A percentile compares a stretch with the other conserved stretches of the same genome.
phyloP scores from a whole-genome alignment of 805 yeast genomes.

The Suhomyces emberorum region DNA sequence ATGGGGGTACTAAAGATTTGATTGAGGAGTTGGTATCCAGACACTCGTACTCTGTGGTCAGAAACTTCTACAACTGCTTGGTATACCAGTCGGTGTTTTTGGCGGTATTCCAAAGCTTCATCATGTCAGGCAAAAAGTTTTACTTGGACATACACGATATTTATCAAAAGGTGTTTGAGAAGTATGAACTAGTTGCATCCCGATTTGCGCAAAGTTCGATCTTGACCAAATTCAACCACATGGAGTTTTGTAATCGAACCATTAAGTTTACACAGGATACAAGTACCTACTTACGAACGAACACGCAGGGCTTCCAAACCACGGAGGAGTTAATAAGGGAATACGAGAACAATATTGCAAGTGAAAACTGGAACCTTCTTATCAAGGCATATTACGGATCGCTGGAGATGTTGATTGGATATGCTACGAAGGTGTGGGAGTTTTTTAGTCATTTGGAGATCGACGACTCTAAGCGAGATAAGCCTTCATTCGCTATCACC shows the following conservation, averaged over 20 bases:
- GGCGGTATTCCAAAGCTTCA: slow-evolving; percentile 13
- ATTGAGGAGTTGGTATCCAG: slow-evolving; percentile 8
- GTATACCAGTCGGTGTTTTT: slow-evolving; percentile 20
- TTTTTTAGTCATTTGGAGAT: slow-evolving; percentile 17
- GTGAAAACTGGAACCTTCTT: slow-evolving; percentile 13
- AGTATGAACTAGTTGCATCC: background rate
- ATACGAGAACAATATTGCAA: background rate
- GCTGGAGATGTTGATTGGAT: slow-evolving; percentile 18
- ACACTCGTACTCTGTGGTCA: slow-evolving; percentile 12
- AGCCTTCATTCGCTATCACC: slow-evolving; percentile 16
- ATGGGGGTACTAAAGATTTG: slow-evolving; percentile 6
- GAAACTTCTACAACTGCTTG: slow-evolving; percentile 15
- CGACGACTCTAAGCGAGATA: no score
- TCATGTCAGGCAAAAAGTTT: background rate
- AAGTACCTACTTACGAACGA: background rate
- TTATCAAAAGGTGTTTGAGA: background rate
- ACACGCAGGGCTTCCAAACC: background rate
- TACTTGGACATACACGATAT: background rate
- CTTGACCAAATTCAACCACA: background rate
- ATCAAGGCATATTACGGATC: slow-evolving; percentile 25
- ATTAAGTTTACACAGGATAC: background rate
- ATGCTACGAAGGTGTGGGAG: slow-evolving; percentile 22
- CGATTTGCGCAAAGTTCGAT: background rate
- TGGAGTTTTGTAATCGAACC: slow-evolving; percentile 1
- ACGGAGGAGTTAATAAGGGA: background rate